A percentile compares a stretch with the other conserved stretches of the same genome.
Conservation (phyloP, 345 rosid genomes). For the Ceriops decandra region DNA sequence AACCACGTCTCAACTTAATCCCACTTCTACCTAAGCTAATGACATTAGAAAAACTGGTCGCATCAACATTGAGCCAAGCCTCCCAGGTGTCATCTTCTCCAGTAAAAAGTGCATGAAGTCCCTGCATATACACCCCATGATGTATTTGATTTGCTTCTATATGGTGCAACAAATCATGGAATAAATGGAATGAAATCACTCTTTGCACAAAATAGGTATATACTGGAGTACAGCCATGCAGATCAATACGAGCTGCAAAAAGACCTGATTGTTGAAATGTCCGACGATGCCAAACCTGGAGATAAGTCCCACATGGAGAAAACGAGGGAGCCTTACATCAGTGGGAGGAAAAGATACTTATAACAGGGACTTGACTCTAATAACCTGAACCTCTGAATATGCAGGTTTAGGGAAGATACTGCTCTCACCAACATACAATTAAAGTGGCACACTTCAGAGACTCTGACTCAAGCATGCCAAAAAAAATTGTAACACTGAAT, state of each 20-base stretch:
- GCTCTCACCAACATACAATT: slow-evolving; percentile 1
- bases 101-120: slow-evolving; percentile 85
- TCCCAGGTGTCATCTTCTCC: slow-evolving; percentile 98
- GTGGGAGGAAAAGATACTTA: background rate
- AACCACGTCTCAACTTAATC: slow-evolving; percentile 90
- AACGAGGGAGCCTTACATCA: background rate
- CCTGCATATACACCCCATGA: slow-evolving; percentile 41
- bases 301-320: slow-evolving; percentile 16
- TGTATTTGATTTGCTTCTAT: slow-evolving; percentile 13
- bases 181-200: slow-evolving; percentile 11
- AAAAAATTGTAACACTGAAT: slow-evolving; percentile 4
- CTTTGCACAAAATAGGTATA: slow-evolving; percentile 15
- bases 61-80: slow-evolving; percentile 86
- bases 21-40: slow-evolving; percentile 65
- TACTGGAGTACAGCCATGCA: slow-evolving; percentile 83
- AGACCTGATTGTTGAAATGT: slow-evolving; percentile 88
- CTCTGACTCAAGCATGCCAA: background rate
- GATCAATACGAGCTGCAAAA: slow-evolving; percentile 93
- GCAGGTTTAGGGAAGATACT: slow-evolving; percentile 4
- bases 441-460: background rate
- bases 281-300: slow-evolving; percentile 94
- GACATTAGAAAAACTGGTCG: slow-evolving; percentile 67
- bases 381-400: background rate
- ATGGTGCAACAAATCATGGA: slow-evolving; percentile 4
- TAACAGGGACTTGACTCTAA: background rate